Base-by-base conservation (phyloP, 1,284 basidiomycete species). In the Puccinia horiana region DNA sequence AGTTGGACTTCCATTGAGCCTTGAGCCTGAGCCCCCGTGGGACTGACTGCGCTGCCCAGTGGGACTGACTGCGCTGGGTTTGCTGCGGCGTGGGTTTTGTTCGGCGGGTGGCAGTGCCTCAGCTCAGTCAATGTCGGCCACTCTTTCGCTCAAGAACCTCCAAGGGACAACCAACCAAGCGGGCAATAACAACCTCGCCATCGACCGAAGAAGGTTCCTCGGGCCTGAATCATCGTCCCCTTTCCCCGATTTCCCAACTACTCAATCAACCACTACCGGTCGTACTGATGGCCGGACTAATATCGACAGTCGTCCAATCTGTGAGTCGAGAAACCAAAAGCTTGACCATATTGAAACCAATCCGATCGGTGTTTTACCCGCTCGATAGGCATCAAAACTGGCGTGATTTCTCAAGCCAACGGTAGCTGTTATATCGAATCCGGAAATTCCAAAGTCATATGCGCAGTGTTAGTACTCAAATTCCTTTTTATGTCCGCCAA, bases 401-500 rank as follows among this genome's bases (percentile, higher is more conserved):
- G 58, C n/a, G 20, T 63, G 32, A 63, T 76, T 44, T 61, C 20
- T 63, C 58, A 58, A 76, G 75, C 75, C 5, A 76, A 76, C 42
- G 75, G 75, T 1, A 76, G 75, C 42, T 63, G 75, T 47, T 76
- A 76, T 40, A 42, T 76, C 37, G 75, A 76, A 63, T 61, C 56
- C 18, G 58, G 56, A n/a, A 63, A 76, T 6, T 61, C 40, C 12
- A 76, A 76, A 47, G 40, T 76, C 23, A 76, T 76, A n/a, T 76
- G 75, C 58, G 75, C 75, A 42, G 75, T 76, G 75, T 76, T 23
- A 58, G 75, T 65, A 61, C 58, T 63, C 11, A 32, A 35, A 6
- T 73, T 54, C 37, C 18, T 4, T 9, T 26, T 35, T 47, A 20
- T 14, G n/a, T 5, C 3, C 37, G 16, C 6, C 67, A 32, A 37